Base-by-base conservation (phyloP, 2,329 filamentous ascomycete species). In the Aureobasidium sp. region DNA sequence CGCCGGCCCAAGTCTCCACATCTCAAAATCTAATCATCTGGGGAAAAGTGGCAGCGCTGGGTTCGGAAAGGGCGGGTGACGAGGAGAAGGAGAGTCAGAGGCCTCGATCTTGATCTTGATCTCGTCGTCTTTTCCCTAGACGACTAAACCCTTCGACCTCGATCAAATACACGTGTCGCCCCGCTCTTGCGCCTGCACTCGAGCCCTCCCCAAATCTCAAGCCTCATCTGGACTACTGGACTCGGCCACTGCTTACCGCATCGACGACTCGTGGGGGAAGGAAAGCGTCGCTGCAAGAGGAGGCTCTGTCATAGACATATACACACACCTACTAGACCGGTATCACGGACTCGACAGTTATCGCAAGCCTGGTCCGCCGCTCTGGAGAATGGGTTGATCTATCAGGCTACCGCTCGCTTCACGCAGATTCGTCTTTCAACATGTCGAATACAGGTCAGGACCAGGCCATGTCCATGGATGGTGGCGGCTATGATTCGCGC, bases 401-500 rank as follows among this genome's bases (percentile, higher is more conserved):
- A 55, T 41, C 16, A 45, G 27, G 14, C 21, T 14, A 30, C 27
- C 44, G 57, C 36, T 59, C 57, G 44, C 44, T 27, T 42, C 13
- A 36, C 55, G 55, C 55, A 47, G 25, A 44, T 34, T 50, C 45
- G 34, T 54, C 58, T 58, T 27, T 25, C 39, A 37, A 42, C 50
- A 62, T 64, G 61, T 36, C 48, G 42, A 36, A 53, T 44, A 30
- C 30, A 36, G 13, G 32, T 32, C 50, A 37, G 21, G 25, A 47
- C 34, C 51, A 36, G 14, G 50, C 39, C 9, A 48, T 41, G 30
- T 54, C 49, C 25, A 59, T 63, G 34, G 36, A 44, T 54, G 36
- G 61, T 32, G 61, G 54, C 34, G 53, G 57, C 14, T 21, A 30
- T 25, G 61, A 53, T 16, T 61, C 63, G 30, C 68, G 72, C 36